These are phyloP conservation scores for Colletotrichum filicis DNA, from an alignment of 2,329 filamentous ascomycete species.

Conservation along the genomic window DNA sequence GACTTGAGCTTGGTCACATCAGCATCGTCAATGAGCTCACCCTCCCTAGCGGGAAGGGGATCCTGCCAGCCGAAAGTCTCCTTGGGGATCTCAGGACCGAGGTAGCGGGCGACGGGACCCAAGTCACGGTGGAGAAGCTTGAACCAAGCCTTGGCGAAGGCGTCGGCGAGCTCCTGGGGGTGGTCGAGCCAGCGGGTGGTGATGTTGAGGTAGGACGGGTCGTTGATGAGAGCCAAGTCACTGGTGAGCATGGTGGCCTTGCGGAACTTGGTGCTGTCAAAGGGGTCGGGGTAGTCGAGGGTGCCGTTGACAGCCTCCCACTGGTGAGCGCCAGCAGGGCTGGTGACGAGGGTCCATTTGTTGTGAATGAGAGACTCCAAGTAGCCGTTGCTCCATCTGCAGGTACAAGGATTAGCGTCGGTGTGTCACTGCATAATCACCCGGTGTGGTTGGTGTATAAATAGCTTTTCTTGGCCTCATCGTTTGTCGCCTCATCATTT, in stretches of 20 bases:
- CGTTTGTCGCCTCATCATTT: constrained; percentile 4
- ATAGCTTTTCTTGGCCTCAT: constrained; percentile 14
- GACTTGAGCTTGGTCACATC: constrained; percentile 76
- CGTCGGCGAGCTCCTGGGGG: constrained; percentile 75
- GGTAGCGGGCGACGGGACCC: constrained; percentile 75
- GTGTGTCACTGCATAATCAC: constrained; percentile 31
- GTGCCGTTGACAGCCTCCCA: constrained; percentile 79
- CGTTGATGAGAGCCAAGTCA: constrained; percentile 77
- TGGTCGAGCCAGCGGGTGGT: constrained; percentile 75
- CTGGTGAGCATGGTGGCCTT: constrained; percentile 81
- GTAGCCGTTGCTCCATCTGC: constrained; percentile 75
- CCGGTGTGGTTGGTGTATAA: constrained; percentile 12
- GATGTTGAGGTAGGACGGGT: constrained; percentile 81
- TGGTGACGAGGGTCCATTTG: constrained; percentile 82
- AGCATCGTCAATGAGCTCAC: constrained; percentile 68
- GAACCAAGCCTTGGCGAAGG: constrained; percentile 82
- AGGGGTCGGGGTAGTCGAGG: constrained; percentile 76
- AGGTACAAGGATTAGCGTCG: constrained; percentile 28
- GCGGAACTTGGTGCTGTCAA: constrained; percentile 77
- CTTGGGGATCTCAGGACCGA: constrained; percentile 78
- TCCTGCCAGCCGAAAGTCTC: constrained; percentile 82
- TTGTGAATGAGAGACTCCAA: constrained; percentile 82
- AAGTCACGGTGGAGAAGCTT: constrained; percentile 86
- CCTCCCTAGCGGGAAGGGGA: constrained; percentile 69
- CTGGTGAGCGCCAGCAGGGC: constrained; percentile 80